These are phyloP conservation scores for Hippophae gyantsensis DNA, from an alignment of 306 rosid species.

Conservation along the genomic window DNA sequence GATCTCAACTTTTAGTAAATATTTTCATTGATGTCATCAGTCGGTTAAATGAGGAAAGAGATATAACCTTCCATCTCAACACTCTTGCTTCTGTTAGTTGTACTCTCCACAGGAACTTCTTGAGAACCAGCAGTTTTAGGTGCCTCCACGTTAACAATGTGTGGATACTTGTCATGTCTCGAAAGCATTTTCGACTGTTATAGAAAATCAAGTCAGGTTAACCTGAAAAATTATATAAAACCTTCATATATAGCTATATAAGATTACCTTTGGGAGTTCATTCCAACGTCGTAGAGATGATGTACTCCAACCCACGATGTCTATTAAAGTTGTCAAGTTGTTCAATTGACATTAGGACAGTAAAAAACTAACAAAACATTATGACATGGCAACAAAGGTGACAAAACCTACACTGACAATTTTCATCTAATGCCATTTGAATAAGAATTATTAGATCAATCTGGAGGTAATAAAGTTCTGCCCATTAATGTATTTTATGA, in stretches of 20 bases:
- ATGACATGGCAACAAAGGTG: no score
- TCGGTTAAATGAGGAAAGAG: not conserved
- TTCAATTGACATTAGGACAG: conserved; percentile 9
- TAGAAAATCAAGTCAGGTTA: conserved; percentile 14
- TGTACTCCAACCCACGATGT: conserved; percentile 91
- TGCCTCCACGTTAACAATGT: conserved; percentile 52
- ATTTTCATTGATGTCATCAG: not conserved
- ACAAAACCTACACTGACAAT: no score
- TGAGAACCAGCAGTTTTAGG: conserved; percentile 20
- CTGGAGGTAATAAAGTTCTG: not conserved
- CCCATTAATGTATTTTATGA: not conserved
- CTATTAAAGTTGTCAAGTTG: conserved; percentile 51
- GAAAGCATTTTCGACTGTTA: conserved; percentile 39
- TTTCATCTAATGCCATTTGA: no score
- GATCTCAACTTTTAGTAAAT: not conserved
- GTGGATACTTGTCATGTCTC: conserved; percentile 47
- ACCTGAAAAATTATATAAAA: conserved; percentile 14
- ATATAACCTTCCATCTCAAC: conserved; percentile 53
- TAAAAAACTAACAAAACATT: not conserved
- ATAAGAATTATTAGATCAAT: not conserved
- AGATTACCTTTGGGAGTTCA: conserved; percentile 77
- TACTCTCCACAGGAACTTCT: conserved; percentile 24
- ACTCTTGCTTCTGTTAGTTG: conserved; percentile 26
- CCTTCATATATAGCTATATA: conserved; percentile 11
- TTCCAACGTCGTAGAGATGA: conserved; percentile 63